phyloP scores from a whole-genome alignment of 2,329 filamentous ascomycete genomes.

The Rhinocladiella mackenziei region DNA sequence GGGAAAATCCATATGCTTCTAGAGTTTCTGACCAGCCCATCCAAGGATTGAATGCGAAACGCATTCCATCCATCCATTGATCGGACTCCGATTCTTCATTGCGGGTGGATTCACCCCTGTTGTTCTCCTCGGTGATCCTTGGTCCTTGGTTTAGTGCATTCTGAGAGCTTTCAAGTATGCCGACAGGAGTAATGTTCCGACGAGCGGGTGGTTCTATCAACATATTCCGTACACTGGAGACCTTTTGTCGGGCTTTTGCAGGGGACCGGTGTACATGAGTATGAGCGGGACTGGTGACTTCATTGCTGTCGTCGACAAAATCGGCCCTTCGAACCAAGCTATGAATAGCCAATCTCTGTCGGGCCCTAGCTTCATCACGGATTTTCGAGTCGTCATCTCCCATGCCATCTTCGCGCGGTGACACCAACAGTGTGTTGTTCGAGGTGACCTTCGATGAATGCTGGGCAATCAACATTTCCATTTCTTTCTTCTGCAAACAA shows the following conservation, averaged over 20 bases:
- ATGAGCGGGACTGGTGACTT: slow-evolving; percentile 13
- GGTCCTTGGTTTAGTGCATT: slow-evolving; percentile 4
- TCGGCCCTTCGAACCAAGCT: slow-evolving; percentile 19
- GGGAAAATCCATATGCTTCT: slow-evolving; percentile 16
- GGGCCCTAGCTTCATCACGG: slow-evolving; percentile 11
- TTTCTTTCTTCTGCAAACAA: slow-evolving; percentile 10
- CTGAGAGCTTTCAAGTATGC: too few relatives aligned
- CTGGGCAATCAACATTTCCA: slow-evolving; percentile 14
- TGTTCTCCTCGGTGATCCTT: slow-evolving; percentile 1
- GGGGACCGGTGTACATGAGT: not conserved
- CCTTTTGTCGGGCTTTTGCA: slow-evolving; percentile 2
- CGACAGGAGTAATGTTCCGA: too few relatives aligned
- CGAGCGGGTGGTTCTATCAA: too few relatives aligned
- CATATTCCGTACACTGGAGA: too few relatives aligned
- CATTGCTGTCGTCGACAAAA: slow-evolving; percentile 19
- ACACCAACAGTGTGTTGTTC: slow-evolving; percentile 1
- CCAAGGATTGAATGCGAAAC: slow-evolving; percentile 18
- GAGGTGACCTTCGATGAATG: slow-evolving; percentile 4
- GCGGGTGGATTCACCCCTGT: slow-evolving; percentile 8
- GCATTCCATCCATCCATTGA: slow-evolving; percentile 17
- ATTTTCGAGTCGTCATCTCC: slow-evolving; percentile 8
- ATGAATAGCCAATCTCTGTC: slow-evolving; percentile 18
- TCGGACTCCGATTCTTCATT: slow-evolving; percentile 7
- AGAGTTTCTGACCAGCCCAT: slow-evolving; percentile 18
- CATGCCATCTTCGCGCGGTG: slow-evolving; percentile 9